These are phyloP conservation scores for Xanthoconium purpureum DNA, from an alignment of 768 basidiomycete genomes.

Conservation along the genomic window DNA sequence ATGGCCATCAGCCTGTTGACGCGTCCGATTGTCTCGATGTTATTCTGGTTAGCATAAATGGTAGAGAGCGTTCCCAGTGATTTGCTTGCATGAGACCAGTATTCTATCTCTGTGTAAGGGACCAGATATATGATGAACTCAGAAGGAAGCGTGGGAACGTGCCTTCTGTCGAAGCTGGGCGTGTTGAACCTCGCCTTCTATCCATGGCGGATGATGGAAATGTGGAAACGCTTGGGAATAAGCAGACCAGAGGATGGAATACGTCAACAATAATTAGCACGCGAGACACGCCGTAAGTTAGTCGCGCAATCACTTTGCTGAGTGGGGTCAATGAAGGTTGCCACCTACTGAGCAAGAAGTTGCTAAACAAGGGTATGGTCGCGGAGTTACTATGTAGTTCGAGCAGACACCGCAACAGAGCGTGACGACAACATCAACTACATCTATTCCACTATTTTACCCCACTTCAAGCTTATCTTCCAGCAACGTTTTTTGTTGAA, in stretches of 20 bases:
- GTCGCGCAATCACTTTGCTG: conserved; percentile 4
- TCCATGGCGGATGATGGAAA: conserved; percentile 44
- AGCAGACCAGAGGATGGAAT: not conserved
- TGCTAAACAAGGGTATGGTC: conserved; percentile 3
- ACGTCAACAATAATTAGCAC: conserved; percentile 3
- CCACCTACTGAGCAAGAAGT: not conserved
- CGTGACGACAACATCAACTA: not conserved
- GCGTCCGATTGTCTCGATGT: conserved; percentile 60
- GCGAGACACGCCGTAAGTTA: not conserved
- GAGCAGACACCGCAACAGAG: not conserved
- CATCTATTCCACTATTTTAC: not conserved
- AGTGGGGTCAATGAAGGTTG: not conserved
- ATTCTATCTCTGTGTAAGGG: conserved; percentile 59
- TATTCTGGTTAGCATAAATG: conserved; percentile 48
- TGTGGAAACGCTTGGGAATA: not conserved
- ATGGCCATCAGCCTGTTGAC: conserved; percentile 69
- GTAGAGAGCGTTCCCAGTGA: conserved; percentile 55
- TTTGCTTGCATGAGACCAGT: conserved; percentile 67
- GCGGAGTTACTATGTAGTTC: conserved; percentile 20
- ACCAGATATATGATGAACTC: conserved; percentile 7
- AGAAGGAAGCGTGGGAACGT: conserved; percentile 28
- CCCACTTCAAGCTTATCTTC: not conserved
- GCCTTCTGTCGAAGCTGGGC: conserved; percentile 80
- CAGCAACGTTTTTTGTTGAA: conserved; percentile 13
- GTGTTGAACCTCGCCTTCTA: conserved; percentile 57